Evolutionary conservation across 2,329 filamentous ascomycete genomes (phyloP).

Genomic region (Truncatella angustata): DNA sequence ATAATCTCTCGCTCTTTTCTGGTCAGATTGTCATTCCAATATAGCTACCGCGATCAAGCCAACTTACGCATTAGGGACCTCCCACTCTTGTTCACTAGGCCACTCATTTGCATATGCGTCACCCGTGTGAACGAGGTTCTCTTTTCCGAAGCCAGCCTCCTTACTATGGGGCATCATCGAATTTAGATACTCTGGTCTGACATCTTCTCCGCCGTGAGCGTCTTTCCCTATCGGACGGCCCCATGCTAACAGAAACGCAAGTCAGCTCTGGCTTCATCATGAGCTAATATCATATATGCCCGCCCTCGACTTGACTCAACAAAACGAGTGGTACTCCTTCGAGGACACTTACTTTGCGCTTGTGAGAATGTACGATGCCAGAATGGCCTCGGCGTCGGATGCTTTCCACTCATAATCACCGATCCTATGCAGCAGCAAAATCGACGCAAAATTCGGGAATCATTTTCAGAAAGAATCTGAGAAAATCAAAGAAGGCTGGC

Average conservation of each 20-base stretch:
- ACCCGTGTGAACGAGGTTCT: not conserved
- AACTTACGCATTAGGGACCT: not conserved
- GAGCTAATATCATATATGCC: not conserved
- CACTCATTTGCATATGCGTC: not conserved
- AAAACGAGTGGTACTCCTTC: too few relatives aligned
- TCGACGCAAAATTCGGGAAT: too few relatives aligned
- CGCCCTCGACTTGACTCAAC: too few relatives aligned
- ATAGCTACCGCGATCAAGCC: too few relatives aligned
- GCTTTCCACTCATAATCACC: not conserved
- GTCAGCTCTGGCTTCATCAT: too few relatives aligned
- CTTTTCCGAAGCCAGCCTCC: not conserved
- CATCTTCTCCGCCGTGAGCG: not conserved
- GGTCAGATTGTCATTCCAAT: not conserved
- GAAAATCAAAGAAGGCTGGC: not conserved
- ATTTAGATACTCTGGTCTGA: not conserved
- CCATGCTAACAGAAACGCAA: not conserved
- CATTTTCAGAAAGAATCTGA: not conserved
- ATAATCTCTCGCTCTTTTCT: not conserved
- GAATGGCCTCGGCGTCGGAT: not conserved
- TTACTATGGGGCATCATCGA: conserved; percentile 4
- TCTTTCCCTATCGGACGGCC: not conserved
- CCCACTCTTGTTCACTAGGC: not conserved
- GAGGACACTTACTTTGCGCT: not conserved
- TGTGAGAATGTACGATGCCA: conserved; percentile 1
- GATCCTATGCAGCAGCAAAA: too few relatives aligned